A percentile compares a stretch with the other conserved stretches of the same genome.
These are phyloP conservation scores for Chaetomium fimeti DNA, from an alignment of 495 filamentous ascomycete species.

Conservation along the genomic window DNA sequence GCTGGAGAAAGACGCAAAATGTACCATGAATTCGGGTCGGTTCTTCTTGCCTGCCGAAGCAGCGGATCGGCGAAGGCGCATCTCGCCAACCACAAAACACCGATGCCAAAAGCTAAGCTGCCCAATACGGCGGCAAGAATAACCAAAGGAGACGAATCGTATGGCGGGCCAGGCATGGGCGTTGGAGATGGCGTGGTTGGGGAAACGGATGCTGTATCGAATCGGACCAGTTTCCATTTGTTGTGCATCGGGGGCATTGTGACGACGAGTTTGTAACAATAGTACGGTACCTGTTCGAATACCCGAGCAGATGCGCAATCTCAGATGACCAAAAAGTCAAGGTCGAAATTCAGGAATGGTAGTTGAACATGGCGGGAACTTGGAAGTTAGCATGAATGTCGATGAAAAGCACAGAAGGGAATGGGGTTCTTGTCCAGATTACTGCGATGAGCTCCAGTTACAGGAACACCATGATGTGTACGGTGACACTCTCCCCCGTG, in stretches of 20 bases:
- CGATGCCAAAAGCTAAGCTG: neutral
- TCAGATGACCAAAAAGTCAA: neutral
- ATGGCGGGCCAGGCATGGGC: neutral
- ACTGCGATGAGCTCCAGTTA: no score
- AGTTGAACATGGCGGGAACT: no score
- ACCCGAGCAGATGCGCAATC: neutral
- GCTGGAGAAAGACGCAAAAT: neutral
- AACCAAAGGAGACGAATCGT: slow-evolving; percentile 1
- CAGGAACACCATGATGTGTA: no score
- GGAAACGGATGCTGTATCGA: neutral
- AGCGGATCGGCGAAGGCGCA: neutral
- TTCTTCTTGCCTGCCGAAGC: neutral
- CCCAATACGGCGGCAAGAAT: slow-evolving; percentile 3
- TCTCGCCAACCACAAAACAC: neutral
- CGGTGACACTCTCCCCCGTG: no score
- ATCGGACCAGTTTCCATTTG: neutral
- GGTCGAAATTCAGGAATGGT: no score
- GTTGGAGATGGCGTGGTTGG: neutral
- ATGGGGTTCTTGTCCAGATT: no score
- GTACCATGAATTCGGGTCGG: neutral
- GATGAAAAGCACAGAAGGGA: no score
- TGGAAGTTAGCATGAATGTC: no score
- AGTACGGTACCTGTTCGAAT: neutral
- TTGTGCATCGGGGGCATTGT: neutral
- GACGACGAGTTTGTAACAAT: neutral